Conservation (phyloP, 805 yeast genomes). For the Saccharomyces kudriavzevii region DNA sequence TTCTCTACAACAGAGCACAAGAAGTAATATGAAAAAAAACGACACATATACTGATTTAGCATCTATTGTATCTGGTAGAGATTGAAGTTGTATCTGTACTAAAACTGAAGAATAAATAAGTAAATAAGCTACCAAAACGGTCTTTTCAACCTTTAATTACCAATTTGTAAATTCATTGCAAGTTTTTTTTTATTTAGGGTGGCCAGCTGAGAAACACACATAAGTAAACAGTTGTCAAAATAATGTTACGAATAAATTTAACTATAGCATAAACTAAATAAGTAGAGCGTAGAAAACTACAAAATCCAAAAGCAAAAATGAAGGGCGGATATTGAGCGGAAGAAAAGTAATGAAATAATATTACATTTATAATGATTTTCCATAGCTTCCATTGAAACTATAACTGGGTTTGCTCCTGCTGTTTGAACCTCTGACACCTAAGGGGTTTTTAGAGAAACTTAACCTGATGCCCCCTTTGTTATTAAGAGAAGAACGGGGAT, state of each 20-base stretch:
- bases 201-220: not conserved
- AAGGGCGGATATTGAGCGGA: not conserved
- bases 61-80: conserved; percentile 32
- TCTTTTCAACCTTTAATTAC: not conserved
- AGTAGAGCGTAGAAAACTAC: not conserved
- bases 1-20: conserved; percentile 9
- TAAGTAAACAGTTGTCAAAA: not conserved
- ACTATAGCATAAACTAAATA: not conserved
- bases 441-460: conserved; percentile 90
- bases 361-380: not conserved
- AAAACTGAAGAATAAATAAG: not conserved
- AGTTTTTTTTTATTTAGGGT: not conserved
- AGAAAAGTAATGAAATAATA: not conserved
- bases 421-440: conserved; percentile 80
- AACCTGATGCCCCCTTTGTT: conserved; percentile 84
- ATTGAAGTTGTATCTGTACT: conserved; percentile 4
- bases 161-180: not conserved
- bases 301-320: not conserved
- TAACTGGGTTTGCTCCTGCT: conserved; percentile 31
- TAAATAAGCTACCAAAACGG: not conserved
- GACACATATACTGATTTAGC: conserved; percentile 50
- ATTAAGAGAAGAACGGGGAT: conserved; percentile 48
- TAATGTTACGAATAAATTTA: not conserved
- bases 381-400: not conserved
- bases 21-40: conserved; percentile 36